phyloP scores from a whole-genome alignment of 2,329 filamentous ascomycete species.

The Penicillium occitanis region DNA sequence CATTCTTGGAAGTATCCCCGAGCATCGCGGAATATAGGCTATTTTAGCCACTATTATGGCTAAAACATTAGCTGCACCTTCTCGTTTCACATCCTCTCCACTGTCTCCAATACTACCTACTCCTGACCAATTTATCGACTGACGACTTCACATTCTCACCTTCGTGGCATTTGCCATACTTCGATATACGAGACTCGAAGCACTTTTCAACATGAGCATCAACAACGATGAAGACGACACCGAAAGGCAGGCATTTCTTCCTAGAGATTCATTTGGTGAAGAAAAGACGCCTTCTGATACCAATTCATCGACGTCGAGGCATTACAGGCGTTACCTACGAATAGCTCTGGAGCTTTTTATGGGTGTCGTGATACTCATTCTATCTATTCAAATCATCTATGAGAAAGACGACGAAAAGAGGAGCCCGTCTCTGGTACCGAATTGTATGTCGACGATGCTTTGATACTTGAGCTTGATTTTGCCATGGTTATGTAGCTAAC shows the following conservation, averaged over 20 bases:
- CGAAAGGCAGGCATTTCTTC: constrained; percentile 9
- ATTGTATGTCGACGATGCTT: not conserved
- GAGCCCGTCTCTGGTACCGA: not conserved
- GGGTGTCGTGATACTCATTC: not conserved
- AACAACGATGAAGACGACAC: not conserved
- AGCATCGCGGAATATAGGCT: constrained; percentile 9
- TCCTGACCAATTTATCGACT: not conserved
- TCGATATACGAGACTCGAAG: not conserved
- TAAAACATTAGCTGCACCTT: not conserved
- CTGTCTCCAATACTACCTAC: not conserved
- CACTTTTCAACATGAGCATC: not conserved
- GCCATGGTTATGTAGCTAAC: not conserved
- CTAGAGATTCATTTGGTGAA: not conserved
- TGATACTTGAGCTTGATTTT: not conserved
- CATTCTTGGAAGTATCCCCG: not conserved
- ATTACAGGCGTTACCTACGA: not conserved
- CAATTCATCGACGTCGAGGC: not conserved
- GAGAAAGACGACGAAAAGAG: constrained; percentile 1
- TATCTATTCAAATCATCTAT: not conserved
- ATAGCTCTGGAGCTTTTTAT: not conserved
- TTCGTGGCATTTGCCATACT: not conserved
- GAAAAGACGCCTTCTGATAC: not conserved
- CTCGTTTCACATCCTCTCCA: not conserved
- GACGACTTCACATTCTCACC: too few relatives aligned
- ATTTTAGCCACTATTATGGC: not conserved